Evolutionary conservation across 352 stramenopile species (phyloP).

Genomic region (Phytopythium aichiense): DNA sequence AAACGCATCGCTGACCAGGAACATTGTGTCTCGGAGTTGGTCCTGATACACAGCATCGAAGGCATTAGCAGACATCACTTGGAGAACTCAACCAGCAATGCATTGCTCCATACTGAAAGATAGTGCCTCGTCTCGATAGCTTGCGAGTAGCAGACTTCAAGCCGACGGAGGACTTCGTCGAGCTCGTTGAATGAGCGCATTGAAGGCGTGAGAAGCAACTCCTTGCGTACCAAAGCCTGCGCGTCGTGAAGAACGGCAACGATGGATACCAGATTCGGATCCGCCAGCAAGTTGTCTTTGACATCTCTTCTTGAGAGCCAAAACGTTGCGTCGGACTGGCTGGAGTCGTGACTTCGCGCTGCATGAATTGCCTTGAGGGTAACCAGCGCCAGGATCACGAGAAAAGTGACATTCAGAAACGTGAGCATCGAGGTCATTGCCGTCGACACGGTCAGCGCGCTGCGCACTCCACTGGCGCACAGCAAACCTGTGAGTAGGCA

Average conservation of each 20-base stretch:
- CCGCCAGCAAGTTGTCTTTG: constrained; percentile 12
- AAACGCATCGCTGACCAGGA: constrained; percentile 35
- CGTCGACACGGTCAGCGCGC: constrained; percentile 59
- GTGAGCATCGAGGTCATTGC: constrained; percentile 37
- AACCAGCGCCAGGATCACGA: constrained; percentile 19
- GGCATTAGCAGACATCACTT: constrained; percentile 3
- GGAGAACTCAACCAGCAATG: neutral
- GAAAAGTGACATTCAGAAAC: constrained; percentile 37
- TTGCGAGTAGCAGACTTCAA: constrained; percentile 24
- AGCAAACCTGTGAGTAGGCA: constrained; percentile 29
- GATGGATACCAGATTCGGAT: constrained; percentile 20
- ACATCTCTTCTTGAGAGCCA: neutral
- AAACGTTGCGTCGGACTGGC: neutral
- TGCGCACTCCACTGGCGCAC: constrained; percentile 51
- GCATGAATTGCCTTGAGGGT: constrained; percentile 8
- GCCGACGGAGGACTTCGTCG: constrained; percentile 13
- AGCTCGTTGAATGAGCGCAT: constrained; percentile 26
- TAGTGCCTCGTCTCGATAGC: constrained; percentile 18
- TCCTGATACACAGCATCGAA: constrained; percentile 9
- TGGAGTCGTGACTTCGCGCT: constrained; percentile 1
- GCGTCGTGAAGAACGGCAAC: constrained; percentile 25
- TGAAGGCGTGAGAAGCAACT: constrained; percentile 26
- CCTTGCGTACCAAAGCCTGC: constrained; percentile 16
- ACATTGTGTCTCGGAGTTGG: constrained; percentile 33
- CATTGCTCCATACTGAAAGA: constrained; percentile 20